Evolutionary conservation across 2,329 filamentous ascomycete species (phyloP), one percentile per base, ranked within the genome.

Genomic region (Hypocreales sp.): DNA sequence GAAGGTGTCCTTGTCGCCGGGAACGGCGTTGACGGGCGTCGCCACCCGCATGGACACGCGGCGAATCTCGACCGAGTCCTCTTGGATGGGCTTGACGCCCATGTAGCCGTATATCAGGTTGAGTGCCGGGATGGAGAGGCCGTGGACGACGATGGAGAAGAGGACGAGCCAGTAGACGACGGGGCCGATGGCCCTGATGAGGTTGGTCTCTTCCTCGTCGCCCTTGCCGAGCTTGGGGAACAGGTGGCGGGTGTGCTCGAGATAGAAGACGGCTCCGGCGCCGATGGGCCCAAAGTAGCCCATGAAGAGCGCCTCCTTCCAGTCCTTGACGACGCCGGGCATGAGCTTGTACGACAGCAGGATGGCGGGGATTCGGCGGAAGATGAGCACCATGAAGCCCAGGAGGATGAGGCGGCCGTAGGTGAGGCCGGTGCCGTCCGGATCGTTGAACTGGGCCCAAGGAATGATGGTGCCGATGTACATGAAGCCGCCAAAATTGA

Each of bases 251-350:
- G 55, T 51, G 31, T 62, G 58, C 36, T 61, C 55, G 10, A 84
- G 61, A 47, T 86, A 84, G 47, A 83, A 84, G 15, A 82, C 64
- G 1, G 79, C 79, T 13, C 73, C 76, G 7, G 81, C 77, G 2
- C 79, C 79, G 25, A 84, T 83, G 0, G 79, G 79, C 0, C 79
- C 79, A 38, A 86, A 84, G 32, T 72, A 71, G 0, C 68, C 68
- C 64, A 72, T 67, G 31, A 73, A 72, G 0, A 73, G 39, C 0
- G 67, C 68, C 32, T 73, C 67, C 36, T 62, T 65, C 54, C 60
- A 70, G 37, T 57, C 48, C n/a, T 56, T 55, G 30, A 61, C 56
- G 0, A 61, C 54, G 2, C 48, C 47, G 0, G 66, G 64, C 61
- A 72, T 67, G 6, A 67, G 47, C 36, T 62, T 66, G 44, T 72